A percentile compares a stretch with the other conserved stretches of the same genome.
These are phyloP conservation scores for Chaetomium cochliodes DNA, from an alignment of 495 filamentous ascomycete genomes.

Conservation along the genomic window DNA sequence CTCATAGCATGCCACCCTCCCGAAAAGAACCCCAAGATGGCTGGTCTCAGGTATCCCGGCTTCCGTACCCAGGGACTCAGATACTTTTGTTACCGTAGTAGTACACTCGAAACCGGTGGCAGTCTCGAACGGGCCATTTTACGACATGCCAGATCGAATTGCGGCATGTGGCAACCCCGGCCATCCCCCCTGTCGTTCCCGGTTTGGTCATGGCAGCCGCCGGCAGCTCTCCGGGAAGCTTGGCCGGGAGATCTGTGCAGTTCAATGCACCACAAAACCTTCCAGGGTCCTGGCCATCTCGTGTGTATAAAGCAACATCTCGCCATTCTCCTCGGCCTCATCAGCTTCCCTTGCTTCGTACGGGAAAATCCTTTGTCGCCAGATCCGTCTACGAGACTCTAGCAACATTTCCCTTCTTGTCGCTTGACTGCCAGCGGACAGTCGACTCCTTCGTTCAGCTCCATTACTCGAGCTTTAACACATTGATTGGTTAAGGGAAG, in stretches of 20 bases:
- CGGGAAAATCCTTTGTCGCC: not conserved
- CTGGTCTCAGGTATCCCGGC: not conserved
- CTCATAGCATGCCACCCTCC: not conserved
- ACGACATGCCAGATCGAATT: not conserved
- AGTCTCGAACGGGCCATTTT: not conserved
- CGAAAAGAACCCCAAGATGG: not conserved
- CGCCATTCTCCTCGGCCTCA: not conserved
- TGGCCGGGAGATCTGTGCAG: conserved; percentile 23
- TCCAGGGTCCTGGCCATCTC: not conserved
- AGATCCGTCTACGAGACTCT: not conserved
- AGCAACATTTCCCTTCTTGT: not conserved
- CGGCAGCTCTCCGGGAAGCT: conserved; percentile 25
- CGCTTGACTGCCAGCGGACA: conserved; percentile 38
- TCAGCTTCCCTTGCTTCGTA: not conserved
- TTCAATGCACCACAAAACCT: not conserved
- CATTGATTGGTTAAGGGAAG: not conserved
- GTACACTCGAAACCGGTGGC: not conserved
- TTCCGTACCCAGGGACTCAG: not conserved
- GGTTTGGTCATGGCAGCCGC: conserved; percentile 25
- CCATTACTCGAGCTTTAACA: too few relatives aligned
- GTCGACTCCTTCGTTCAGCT: not conserved
- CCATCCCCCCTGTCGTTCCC: conserved; percentile 22
- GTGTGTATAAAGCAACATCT: conserved; percentile 12
- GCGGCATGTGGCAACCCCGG: conserved; percentile 7
- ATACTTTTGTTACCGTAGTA: not conserved